Base-by-base conservation (phyloP, 2,329 filamentous ascomycete species). In the Pseudogymnoascus sp. region DNA sequence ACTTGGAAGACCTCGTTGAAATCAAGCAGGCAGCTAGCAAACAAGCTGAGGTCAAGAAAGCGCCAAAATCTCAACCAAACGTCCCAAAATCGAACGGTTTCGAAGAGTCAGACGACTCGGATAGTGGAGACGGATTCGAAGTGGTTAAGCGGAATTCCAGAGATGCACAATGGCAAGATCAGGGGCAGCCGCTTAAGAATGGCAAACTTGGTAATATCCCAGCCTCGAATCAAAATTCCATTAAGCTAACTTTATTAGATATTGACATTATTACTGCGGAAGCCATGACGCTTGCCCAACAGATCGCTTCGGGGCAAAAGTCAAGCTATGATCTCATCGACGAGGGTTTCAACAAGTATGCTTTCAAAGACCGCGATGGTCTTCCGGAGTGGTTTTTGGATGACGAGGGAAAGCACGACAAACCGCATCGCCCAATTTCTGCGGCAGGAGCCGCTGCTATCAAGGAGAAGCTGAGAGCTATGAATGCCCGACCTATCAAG, bases 251-350 rank as follows among this genome's bases (percentile, higher is more conserved):
- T 62, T 23, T 28, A 28, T 73, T 75, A 82, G 92, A 97, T 72
- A 96, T 99, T 76, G 92, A 97, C 74, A 97, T 99, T 71, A 96
- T 97, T 72, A 99, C 94, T n/a, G 94, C 92, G 4, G 94, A 99
- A 79, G 94, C 95, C 66, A 99, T 99, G 94, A 95, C 93, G 0
- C 82, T 99, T 14, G 95, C 94, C 0, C 94, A 97, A 67, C 85
- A 91, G 72, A 87, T 99, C 64, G 94, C 92, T 3, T 91, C 89
- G 0, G 93, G 93, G 49, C 83, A 93, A 72, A 92, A 88, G 75
- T 89, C 87, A 0, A 88, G 84, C 52, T 76, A 88, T 62, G 91
- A 97, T 68, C 79, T 96, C 4, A 79, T 93, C 52, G 95, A 99
- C 71, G 93, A 97, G 65, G 88, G 87, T 41, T 99, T 94, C 82